Evolutionary conservation across 352 stramenopile genomes (phyloP).

Genomic region (Thraustochytrium sp.): DNA sequence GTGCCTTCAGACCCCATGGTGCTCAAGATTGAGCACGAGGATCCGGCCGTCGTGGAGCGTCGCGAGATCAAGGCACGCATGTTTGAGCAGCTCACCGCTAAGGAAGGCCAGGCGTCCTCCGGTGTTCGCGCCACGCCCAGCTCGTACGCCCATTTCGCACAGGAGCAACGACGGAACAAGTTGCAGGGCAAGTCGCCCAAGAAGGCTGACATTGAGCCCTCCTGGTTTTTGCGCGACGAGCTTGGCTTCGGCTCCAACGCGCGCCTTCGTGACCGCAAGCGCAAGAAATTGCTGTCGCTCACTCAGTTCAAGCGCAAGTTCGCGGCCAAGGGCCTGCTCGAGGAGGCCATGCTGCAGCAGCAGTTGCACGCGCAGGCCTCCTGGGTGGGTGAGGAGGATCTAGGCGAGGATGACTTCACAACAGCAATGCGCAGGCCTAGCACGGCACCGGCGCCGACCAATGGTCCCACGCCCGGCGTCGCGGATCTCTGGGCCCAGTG

Average conservation of each 20-base stretch:
- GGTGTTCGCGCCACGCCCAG: neutral
- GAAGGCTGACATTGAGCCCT: neutral
- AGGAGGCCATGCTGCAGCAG: too few species aligned
- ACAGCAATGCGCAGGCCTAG: neutral
- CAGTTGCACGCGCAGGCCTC: too few species aligned
- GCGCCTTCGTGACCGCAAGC: neutral
- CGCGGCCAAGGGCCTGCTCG: constrained; percentile 2
- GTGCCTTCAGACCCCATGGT: neutral
- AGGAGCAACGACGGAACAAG: constrained; percentile 19
- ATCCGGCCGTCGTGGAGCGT: neutral
- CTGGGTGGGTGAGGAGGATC: too few species aligned
- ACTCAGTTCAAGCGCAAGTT: constrained; percentile 3
- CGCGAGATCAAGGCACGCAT: neutral
- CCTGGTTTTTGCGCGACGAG: constrained; percentile 2
- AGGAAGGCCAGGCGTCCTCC: neutral
- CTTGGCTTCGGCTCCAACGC: constrained; percentile 19
- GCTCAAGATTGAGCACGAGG: neutral
- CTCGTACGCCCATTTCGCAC: neutral
- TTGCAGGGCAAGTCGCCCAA: neutral
- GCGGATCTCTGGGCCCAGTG: neutral
- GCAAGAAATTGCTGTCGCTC: neutral
- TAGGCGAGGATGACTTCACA: neutral
- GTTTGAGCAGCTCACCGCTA: neutral
- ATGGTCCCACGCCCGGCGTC: neutral
- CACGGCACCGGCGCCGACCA: neutral